Base-by-base conservation (phyloP, 2,329 filamentous ascomycete species). In the Scolecobasidium constrictum region DNA sequence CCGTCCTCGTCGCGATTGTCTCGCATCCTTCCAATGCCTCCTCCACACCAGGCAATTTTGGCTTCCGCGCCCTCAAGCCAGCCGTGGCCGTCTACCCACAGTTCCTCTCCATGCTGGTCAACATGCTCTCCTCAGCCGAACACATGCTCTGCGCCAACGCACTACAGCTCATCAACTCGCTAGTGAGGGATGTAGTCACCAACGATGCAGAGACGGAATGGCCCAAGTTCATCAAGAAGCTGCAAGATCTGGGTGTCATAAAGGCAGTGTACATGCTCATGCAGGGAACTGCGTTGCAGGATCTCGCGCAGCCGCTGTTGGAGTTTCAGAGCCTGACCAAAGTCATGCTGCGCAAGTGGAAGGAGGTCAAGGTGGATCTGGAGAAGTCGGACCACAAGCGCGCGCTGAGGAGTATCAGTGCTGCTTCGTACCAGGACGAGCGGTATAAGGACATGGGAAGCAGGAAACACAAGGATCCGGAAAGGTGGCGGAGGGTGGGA, bases 111-210 rank as follows among this genome's bases (percentile, higher is more conserved):
- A 85, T 93, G 61, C 81, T 96, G 42, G 87, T 98, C 49, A 83
- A 82, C 56, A 83, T 94, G 59, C 72, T 98, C 46, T 86, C 88
- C 47, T 94, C 87, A 15, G 90, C 88, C 36, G 92, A 98, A 60
- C 92, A 98, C 64, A 85, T 88, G 3, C 73, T 98, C 21, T 96
- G 92, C 65, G 90, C 87, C 49, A 96, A 95, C 64, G 86, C 92
- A 1, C 72, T 98, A 42, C 92, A 94, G 70, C 71, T 98, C 45
- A 86, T 98, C 61, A 98, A 98, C 59, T 86, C 90, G 1, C 71
- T 98, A 37, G 94, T 96, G 68, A 77, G 92, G 41, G 92, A 98
- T 60, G 84, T 87, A 4, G 79, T 96, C 40, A 83, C 83, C 20
- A 80, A 76, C 54, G 85, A 90, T 41, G 70, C 71, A 35, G 75